Evolutionary conservation across 176 grass and related monocot genomes (phyloP).

Genomic region (Coix lacrymajobi): DNA sequence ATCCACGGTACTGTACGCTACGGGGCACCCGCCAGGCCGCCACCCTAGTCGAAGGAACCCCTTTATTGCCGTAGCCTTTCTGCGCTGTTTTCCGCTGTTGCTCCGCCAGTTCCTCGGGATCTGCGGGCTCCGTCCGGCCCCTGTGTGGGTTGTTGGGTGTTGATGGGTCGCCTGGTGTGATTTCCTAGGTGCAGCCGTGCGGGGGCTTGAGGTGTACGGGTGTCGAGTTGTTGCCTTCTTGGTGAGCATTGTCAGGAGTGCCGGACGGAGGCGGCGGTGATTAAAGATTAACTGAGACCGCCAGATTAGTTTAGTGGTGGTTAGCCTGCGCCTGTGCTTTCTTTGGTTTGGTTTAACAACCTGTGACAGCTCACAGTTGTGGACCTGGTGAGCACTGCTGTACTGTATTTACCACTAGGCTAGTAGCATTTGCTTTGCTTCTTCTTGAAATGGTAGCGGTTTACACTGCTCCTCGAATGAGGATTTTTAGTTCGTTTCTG

Average conservation of each 20-base stretch:
- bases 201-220: background rate
- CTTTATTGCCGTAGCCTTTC: conserved; percentile 18
- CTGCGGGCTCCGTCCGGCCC: background rate
- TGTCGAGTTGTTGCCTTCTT: conserved; percentile 23
- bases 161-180: background rate
- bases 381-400: background rate
- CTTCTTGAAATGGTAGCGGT: background rate
- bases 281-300: background rate
- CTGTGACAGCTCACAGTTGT: background rate
- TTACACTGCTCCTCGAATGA: background rate
- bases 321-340: background rate
- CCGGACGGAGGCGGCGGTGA: background rate
- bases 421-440: background rate
- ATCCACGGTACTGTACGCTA: background rate
- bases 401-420: background rate
- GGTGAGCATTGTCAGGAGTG: background rate
- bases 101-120: conserved; percentile 24
- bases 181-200: background rate
- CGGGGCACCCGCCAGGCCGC: background rate
- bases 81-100: conserved; percentile 25
- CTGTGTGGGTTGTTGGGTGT: conserved; percentile 22
- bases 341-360: background rate
- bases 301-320: background rate
- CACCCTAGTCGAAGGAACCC: background rate
- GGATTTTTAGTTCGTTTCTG: background rate